Conservation (phyloP, 768 basidiomycete species). For the Pleurotus citrinopileatus region DNA sequence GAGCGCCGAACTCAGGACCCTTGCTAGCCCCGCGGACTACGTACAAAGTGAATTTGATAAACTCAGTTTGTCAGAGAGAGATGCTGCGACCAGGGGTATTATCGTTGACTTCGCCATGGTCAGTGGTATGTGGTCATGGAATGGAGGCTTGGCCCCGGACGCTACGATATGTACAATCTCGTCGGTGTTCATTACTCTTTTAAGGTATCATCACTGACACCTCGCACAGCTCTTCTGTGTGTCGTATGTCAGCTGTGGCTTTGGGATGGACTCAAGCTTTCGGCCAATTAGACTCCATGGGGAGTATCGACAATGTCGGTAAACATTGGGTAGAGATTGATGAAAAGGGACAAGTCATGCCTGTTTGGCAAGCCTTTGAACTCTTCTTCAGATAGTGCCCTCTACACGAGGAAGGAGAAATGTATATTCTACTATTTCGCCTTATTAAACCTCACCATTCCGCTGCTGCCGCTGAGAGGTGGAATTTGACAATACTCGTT, state of each 20-base stretch:
- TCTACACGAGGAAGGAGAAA: neutral
- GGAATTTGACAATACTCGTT: too few relatives aligned
- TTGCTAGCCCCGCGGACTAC: conserved; percentile 55
- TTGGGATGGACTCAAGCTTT: conserved; percentile 66
- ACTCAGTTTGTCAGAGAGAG: conserved; percentile 36
- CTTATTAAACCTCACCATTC: neutral
- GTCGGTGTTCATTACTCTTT: conserved; percentile 28
- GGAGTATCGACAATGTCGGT: conserved; percentile 39
- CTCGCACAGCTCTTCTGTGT: conserved; percentile 53
- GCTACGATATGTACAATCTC: conserved; percentile 58
- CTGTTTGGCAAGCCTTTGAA: conserved; percentile 59
- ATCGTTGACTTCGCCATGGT: conserved; percentile 68
- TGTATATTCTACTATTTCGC: neutral
- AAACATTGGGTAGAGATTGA: conserved; percentile 71
- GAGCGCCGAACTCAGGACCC: conserved; percentile 36
- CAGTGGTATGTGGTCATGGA: conserved; percentile 56
- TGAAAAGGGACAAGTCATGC: conserved; percentile 48
- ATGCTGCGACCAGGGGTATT: conserved; percentile 57
- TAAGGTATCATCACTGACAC: neutral
- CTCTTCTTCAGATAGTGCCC: conserved; percentile 32
- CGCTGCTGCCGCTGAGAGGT: too few relatives aligned
- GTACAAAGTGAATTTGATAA: conserved; percentile 48
- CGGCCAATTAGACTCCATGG: conserved; percentile 45
- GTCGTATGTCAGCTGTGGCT: conserved; percentile 55
- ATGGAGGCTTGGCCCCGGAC: conserved; percentile 42